Percentiles rank a stretch among this genome's conserved stretches.
These are phyloP conservation scores for Fraxinus cuspidata DNA, from an alignment of 257 asterid species.

Conservation along the genomic window DNA sequence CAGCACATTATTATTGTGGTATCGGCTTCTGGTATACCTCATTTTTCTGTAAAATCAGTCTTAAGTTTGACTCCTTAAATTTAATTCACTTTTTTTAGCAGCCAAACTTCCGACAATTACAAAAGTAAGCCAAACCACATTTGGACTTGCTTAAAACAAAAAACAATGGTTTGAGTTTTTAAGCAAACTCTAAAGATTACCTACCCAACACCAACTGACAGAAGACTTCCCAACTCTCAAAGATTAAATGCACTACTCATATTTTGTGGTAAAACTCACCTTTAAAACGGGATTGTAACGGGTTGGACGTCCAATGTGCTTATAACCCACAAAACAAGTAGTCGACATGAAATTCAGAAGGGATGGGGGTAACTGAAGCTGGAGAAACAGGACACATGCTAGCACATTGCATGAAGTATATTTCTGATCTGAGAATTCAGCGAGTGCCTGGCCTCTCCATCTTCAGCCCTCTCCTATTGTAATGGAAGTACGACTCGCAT, in stretches of 20 bases:
- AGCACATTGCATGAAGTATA: background rate
- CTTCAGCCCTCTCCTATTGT: constrained; percentile 37
- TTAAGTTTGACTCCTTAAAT: background rate
- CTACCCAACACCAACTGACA: constrained; percentile 34
- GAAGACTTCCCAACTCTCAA: constrained; percentile 13
- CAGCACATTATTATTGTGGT: background rate
- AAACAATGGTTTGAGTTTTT: background rate
- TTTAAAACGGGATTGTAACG: background rate
- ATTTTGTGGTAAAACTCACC: background rate
- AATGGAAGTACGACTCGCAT: background rate
- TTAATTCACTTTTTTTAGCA: constrained; percentile 19
- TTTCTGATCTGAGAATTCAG: constrained; percentile 12
- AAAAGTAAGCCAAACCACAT: constrained; percentile 21
- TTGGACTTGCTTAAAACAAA: background rate
- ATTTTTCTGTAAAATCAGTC: constrained; percentile 14
- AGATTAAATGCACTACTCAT: background rate
- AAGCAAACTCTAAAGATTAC: constrained; percentile 22
- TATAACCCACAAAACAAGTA: no score
- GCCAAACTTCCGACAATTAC: constrained; percentile 32
- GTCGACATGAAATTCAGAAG: background rate
- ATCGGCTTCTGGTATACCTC: constrained; percentile 25
- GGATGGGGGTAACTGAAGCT: constrained; percentile 32
- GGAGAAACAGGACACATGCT: constrained; percentile 60
- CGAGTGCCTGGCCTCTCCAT: constrained; percentile 45
- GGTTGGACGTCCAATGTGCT: background rate